Evolutionary conservation across 768 basidiomycete species (phyloP), one percentile per base, ranked within the genome.

Genomic region (Daedaleopsis sinensis): DNA sequence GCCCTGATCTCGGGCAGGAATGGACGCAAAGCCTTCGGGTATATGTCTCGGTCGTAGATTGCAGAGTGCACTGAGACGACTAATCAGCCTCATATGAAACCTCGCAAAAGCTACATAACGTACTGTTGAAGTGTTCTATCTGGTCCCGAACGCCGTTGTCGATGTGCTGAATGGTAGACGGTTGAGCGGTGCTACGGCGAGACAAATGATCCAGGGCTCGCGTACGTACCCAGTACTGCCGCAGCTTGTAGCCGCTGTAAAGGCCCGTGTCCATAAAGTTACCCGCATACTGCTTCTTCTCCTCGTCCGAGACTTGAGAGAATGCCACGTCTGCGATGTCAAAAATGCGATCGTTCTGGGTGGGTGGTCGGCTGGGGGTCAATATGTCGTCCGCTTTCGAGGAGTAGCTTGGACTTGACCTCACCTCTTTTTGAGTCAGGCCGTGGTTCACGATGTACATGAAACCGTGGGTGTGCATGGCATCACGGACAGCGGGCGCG

Each of bases 191-290:
- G 27, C 36, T 46, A n/a, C 15, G 35, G 23, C 2, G 1, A 2
- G 16, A 18, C 2, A 13, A 11, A 10, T 9, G 1, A 43, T 21
- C 0, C 6, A 9, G 35, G 9, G n/a, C 12, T 18, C 15, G n/a
- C 2, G 24, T 19, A 44, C 69, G 21, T 57, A 83, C 82, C 80
- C 79, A 84, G 59, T 82, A 82, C 49, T 78, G 75, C 6, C 80
- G 74, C 6, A 73, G 73, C 65, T 86, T 86, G 65, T 85, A 86
- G 1, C 84, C 84, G 63, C 82, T 78, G 63, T 78, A 84, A 3
- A 80, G 77, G 8, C 80, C 81, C 0, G 73, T 77, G 24, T 79
- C 73, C 58, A 79, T 80, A 57, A 77, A 77, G 37, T 70, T 72
- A 0, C 74, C 78, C 2, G 67, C 68, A 59, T 80, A 79, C 21